Base-by-base conservation (phyloP, 345 rosid species). In the Lumnitzera racemosa region DNA sequence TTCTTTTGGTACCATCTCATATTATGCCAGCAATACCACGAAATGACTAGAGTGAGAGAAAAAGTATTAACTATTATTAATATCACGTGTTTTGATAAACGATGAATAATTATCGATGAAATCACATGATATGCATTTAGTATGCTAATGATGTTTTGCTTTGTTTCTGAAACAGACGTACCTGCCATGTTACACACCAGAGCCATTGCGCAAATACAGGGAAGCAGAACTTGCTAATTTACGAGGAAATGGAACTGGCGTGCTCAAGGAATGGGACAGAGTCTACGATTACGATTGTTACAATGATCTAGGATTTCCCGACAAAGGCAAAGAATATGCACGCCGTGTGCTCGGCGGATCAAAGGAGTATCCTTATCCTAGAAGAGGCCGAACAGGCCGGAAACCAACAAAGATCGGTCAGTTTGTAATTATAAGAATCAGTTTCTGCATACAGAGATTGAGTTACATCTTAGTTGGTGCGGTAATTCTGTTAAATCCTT, bases 241-340 rank as follows among this genome's bases (percentile, higher is more conserved):
- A 17, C 78, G 87, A n/a, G 97, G 95, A 56, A 66, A 83, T 58
- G 89, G 84, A 5, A 74, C 62, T 47, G 81, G 78, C 16, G 76
- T 72, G 75, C 78, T 87, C 47, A 80, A 74, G 60, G 96, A 89
- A 59, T 89, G 99, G 99, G 97, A 92, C 67, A 84, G 99, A 78
- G 91, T 87, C 17, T 92, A 92, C 56, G 99, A 86, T 65, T 89
- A 89, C 64, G 97, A 74, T 69, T 75, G 62, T 74, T 92, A 89
- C 83, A 92, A 89, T 48, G 97, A 89, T 73, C 72, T 92, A 64
- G 97, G 87, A 63, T 69, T 64, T 67, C 97, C 97, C 0, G 96
- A 92, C 58, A 85, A 81, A 56, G 89, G 94, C 53, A 53, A 65
- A 5, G 63, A 69, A 2, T 63, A 79, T 55, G 77, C 56, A 5